Base-by-base conservation (phyloP, 2,329 filamentous ascomycete genomes). In the Ceratocystis harringtonii region DNA sequence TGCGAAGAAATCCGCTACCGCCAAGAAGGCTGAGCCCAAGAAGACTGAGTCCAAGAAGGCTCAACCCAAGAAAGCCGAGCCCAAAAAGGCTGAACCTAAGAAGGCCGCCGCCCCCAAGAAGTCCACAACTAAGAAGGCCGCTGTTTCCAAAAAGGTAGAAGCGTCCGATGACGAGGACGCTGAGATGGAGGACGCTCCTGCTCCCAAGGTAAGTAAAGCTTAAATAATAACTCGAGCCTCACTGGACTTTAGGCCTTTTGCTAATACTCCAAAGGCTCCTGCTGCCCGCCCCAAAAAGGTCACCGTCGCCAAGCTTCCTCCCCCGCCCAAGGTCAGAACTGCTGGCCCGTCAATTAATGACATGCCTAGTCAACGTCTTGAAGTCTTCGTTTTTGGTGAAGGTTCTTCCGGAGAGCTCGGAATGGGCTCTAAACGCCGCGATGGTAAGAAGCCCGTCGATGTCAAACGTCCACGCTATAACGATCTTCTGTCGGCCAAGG, bases 391-490 rank as follows among this genome's bases (percentile, higher is more conserved):
- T 63, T 92, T 90, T 70, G 90, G 90, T 63, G 88, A 90, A 73
- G 89, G 89, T 45, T 82, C 82, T 68, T 85, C 84, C n/a, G 89
- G 89, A 70, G 90, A 95, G 76, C 85, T 95, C 57, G 90, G 89
- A 45, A 82, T 95, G 19, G 90, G 90, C 60, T 83, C 80, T 68
- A 84, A 83, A 72, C 78, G 71, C 84, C 84, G 84, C 70, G 77
- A 81, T 67, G 78, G 78, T 69, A 82, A 83, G 76, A 80, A 78
- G 74, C 80, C 81, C 45, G 83, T 88, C 69, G 86, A 91, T 62
- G 89, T 88, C 32, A 92, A 89, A 88, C 88, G 89, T 36, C 90
- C 90, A 19, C 86, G 84, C 69, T 87, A 92, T 69, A 92, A 92
- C 72, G 88, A 90, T 69, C 85, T 89, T 64, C 73, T 76, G 12